Conservation (phyloP, 768 basidiomycete species). For the Boletus subparvulus region DNA sequence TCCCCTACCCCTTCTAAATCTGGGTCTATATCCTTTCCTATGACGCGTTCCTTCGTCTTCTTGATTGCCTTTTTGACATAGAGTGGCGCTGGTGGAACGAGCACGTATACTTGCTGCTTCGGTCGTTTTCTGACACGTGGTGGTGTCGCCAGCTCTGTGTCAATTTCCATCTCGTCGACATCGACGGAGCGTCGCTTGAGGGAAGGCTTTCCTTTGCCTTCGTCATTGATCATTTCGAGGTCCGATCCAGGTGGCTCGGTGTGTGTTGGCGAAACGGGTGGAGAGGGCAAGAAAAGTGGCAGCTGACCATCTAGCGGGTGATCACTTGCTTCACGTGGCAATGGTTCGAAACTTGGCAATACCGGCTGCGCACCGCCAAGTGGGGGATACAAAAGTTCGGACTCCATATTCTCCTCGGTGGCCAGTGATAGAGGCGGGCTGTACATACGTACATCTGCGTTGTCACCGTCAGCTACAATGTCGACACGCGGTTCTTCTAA, state of each 20-base stretch:
- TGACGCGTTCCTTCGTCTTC: slow-evolving; percentile 14
- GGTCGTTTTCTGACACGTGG: slow-evolving; percentile 23
- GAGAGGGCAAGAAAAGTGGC: slow-evolving; percentile 53
- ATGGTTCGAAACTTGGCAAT: slow-evolving; percentile 4
- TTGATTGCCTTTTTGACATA: slow-evolving; percentile 21
- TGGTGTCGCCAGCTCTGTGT: not conserved
- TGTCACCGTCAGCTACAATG: not conserved
- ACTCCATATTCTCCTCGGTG: slow-evolving; percentile 11
- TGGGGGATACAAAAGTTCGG: slow-evolving; percentile 7
- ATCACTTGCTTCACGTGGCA: slow-evolving; percentile 14
- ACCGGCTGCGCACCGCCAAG: slow-evolving; percentile 1
- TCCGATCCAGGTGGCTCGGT: slow-evolving; percentile 25
- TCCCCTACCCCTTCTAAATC: slow-evolving; percentile 17
- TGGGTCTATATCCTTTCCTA: slow-evolving; percentile 18
- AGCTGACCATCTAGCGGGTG: slow-evolving; percentile 21
- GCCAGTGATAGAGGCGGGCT: slow-evolving; percentile 14
- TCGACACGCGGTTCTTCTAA: slow-evolving; percentile 16
- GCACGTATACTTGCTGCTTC: slow-evolving; percentile 28
- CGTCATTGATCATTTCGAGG: slow-evolving; percentile 13
- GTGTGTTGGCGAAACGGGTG: slow-evolving; percentile 33
- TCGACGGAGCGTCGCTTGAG: slow-evolving; percentile 25
- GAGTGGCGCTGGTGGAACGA: slow-evolving; percentile 27
- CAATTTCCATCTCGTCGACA: slow-evolving; percentile 10
- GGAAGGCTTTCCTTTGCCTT: not conserved
- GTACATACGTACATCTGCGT: slow-evolving; percentile 24